Percentiles rank a stretch among this genome's conserved stretches.
These are phyloP conservation scores for Colletotrichum spaethianum DNA, from an alignment of 2,329 filamentous ascomycete genomes.

Conservation along the genomic window DNA sequence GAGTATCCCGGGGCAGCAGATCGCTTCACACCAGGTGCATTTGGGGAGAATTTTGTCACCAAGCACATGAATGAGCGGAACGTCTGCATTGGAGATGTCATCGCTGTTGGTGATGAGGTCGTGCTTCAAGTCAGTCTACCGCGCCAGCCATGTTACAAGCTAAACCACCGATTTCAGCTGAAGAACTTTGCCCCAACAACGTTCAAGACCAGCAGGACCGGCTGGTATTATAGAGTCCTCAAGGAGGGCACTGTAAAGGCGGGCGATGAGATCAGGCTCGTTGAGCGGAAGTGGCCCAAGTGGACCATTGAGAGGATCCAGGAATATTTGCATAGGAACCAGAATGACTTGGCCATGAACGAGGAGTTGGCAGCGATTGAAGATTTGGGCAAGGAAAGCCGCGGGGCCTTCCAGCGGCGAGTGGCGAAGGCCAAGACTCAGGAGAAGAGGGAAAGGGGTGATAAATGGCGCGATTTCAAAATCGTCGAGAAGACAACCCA, in stretches of 20 bases:
- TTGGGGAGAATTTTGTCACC: constrained; percentile 76
- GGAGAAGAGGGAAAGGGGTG: constrained; percentile 47
- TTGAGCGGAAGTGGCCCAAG: constrained; percentile 67
- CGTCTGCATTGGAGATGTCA: constrained; percentile 75
- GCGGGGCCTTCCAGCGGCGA: constrained; percentile 63
- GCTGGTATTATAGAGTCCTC: constrained; percentile 77
- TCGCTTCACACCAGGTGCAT: constrained; percentile 70
- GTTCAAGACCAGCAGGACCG: constrained; percentile 70
- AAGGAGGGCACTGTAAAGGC: constrained; percentile 66
- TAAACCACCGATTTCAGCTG: constrained; percentile 77
- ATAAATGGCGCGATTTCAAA: constrained; percentile 61
- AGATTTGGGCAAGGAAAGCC: constrained; percentile 64
- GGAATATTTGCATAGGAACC: constrained; percentile 72
- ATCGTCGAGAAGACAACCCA: constrained; percentile 66
- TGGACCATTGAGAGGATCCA: constrained; percentile 77
- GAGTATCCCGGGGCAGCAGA: constrained; percentile 66
- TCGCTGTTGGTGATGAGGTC: constrained; percentile 65
- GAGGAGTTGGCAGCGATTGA: constrained; percentile 66
- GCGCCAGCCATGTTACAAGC: constrained; percentile 76
- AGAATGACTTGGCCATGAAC: constrained; percentile 65
- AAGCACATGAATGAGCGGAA: constrained; percentile 73
- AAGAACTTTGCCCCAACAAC: constrained; percentile 73
- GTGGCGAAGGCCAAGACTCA: constrained; percentile 61
- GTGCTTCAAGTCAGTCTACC: constrained; percentile 73
- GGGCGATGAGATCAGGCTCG: constrained; percentile 70